These are phyloP conservation scores for Pluteus cervinus DNA, from an alignment of 768 basidiomycete genomes.

Conservation along the genomic window DNA sequence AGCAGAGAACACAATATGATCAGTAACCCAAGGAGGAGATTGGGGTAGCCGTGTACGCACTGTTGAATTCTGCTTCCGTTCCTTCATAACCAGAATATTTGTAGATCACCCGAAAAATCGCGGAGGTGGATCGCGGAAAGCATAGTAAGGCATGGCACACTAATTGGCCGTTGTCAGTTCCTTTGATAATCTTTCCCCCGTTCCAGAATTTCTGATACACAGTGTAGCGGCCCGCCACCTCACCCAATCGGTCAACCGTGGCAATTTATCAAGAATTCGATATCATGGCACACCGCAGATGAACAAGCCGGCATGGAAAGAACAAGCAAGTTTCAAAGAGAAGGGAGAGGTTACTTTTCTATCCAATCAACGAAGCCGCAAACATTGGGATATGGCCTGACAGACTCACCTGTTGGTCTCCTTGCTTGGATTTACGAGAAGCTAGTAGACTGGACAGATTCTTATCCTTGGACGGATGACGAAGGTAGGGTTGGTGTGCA, in stretches of 20 bases:
- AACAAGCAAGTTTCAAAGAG: conserved; percentile 18
- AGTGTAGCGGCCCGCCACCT: conserved; percentile 15
- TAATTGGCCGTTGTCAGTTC: conserved; percentile 36
- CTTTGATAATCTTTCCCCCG: no score
- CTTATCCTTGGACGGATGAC: conserved; percentile 52
- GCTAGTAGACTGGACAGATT: conserved; percentile 40
- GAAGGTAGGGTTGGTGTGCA: conserved; percentile 37
- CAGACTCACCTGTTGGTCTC: conserved; percentile 52
- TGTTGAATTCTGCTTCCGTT: conserved; percentile 5
- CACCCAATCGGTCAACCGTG: conserved; percentile 17
- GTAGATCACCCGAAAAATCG: conserved; percentile 23
- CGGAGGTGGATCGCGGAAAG: conserved; percentile 25
- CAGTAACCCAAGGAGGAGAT: conserved; percentile 45
- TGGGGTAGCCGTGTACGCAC: conserved; percentile 34
- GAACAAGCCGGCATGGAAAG: conserved; percentile 30
- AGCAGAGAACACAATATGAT: no score
- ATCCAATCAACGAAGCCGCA: conserved; percentile 44
- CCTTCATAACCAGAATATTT: background rate
- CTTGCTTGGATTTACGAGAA: conserved; percentile 53
- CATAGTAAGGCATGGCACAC: conserved; percentile 48
- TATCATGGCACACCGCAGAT: conserved; percentile 19
- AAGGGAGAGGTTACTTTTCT: conserved; percentile 30
- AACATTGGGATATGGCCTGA: conserved; percentile 46
- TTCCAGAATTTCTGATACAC: no score
- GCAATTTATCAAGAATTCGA: conserved; percentile 17